A percentile compares a stretch with the other conserved stretches of the same genome.
Evolutionary conservation across 805 yeast genomes (phyloP).

Genomic region (Wickerhamiella sorbophila): DNA sequence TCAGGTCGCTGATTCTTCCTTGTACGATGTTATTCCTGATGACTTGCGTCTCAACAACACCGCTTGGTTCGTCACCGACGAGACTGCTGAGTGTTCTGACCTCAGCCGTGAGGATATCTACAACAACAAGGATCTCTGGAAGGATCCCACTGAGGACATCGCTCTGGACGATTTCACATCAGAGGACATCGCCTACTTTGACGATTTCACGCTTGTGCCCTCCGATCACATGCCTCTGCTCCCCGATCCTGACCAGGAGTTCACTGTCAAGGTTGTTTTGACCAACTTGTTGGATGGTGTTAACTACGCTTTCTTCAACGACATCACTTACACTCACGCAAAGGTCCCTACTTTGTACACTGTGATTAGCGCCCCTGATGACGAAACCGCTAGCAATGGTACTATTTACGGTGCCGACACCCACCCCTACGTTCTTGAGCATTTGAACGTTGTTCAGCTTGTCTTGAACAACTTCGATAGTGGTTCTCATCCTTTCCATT

Average conservation of each 20-base stretch:
- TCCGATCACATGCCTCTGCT: slow-evolving; percentile 36
- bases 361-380: slow-evolving; percentile 48
- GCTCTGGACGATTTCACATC: slow-evolving; percentile 26
- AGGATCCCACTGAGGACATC: slow-evolving; percentile 21
- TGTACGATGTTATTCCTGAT: slow-evolving; percentile 64
- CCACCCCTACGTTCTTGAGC: slow-evolving; percentile 53
- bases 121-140: slow-evolving; percentile 29
- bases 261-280: slow-evolving; percentile 68
- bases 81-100: slow-evolving; percentile 8
- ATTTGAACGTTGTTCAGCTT: slow-evolving; percentile 59
- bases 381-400: slow-evolving; percentile 35
- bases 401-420: slow-evolving; percentile 74
- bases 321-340: slow-evolving; percentile 62
- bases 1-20: slow-evolving; percentile 63
- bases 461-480: slow-evolving; percentile 76
- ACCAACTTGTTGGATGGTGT: slow-evolving; percentile 73
- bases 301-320: slow-evolving; percentile 94
- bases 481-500: slow-evolving; percentile 94
- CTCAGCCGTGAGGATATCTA: slow-evolving; percentile 50
- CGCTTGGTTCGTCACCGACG: slow-evolving; percentile 38
- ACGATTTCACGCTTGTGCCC: slow-evolving; percentile 70
- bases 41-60: slow-evolving; percentile 61
- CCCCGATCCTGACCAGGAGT: slow-evolving; percentile 50
- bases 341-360: slow-evolving; percentile 76
- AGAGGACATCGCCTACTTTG: slow-evolving; percentile 39